Evolutionary conservation across 441 rosid genomes (phyloP).

Genomic region (Bocquillonia castaneifolia): DNA sequence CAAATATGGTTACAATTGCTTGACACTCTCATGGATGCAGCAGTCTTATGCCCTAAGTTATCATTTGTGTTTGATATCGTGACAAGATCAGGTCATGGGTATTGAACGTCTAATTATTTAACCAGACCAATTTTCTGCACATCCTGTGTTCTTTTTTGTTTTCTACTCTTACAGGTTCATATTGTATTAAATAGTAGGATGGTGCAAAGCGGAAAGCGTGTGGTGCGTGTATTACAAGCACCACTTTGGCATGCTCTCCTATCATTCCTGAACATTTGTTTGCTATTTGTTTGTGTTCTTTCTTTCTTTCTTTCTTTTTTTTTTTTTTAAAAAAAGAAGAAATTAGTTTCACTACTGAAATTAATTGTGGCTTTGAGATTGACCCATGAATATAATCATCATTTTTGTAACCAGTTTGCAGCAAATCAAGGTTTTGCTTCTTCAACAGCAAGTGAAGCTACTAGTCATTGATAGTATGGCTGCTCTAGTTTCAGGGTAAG

Average conservation of each 20-base stretch:
- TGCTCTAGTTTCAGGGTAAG: constrained; percentile 80
- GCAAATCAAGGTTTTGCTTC: constrained; percentile 68
- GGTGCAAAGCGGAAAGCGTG: constrained; percentile 1
- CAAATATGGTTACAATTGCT: neutral
- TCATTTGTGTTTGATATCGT: neutral
- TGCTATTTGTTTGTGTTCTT: neutral
- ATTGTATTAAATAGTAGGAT: neutral
- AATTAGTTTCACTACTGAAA: neutral
- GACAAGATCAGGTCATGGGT: neutral
- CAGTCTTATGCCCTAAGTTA: neutral
- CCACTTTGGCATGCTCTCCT: neutral
- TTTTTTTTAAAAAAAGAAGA: too few species aligned
- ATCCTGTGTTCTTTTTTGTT: neutral
- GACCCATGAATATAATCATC: neutral
- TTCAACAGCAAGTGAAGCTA: constrained; percentile 70
- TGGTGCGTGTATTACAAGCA: neutral
- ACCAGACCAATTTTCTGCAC: neutral
- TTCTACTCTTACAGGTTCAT: neutral
- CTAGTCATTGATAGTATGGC: constrained; percentile 88
- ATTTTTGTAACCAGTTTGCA: constrained; percentile 46
- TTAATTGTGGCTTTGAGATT: constrained; percentile 1
- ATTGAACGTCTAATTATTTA: neutral
- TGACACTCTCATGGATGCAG: constrained; percentile 7
- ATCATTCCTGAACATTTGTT: neutral
- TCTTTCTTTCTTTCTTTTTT: neutral